Evolutionary conservation across 805 yeast species (phyloP), one percentile per base, ranked within the genome.

Genomic region (Teunomyces panamensis): DNA sequence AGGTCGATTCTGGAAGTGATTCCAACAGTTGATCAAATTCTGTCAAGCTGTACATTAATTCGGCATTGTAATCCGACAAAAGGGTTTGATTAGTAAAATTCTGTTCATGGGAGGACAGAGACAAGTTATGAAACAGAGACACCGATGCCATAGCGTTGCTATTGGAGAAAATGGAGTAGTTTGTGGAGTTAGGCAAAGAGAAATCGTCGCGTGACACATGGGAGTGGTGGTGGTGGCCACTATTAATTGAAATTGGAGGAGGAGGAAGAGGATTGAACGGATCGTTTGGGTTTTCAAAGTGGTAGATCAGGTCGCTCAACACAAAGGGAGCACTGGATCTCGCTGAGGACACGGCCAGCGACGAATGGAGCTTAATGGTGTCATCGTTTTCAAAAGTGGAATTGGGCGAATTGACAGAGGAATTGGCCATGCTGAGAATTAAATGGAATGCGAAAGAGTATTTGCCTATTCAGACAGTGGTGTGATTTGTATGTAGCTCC

Each of bases 11-110:
- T 11, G 65, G 64, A 26, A 65, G 59, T 9, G 62, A 56, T 17
- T 66, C 69, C 30, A 64, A 55, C 2, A 66, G 60, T 11, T 60
- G 59, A 47, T 63, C 67, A 42, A 60, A 59, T 33, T 63, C 67
- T 20, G 50, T 49, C 17, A 56, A 30, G 47, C 55, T 58, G 52
- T 63, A 59, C 46, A 64, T 52, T 44, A 60, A 52, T 20, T 60
- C 63, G 27, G 51, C 17, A 43, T 32, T 43, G 47, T 46, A 51
- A 30, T 56, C 57, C 27, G 46, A 47, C 32, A 52, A 39, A 9
- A 43, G 39, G 46, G 17, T 32, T 8, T 35, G 49, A 32, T 43
- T 34, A 13, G 30, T 26, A 13, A 42, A 37, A 5, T 29, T 27
- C 20, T 47, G 34, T 32, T 49, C 13, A 45, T 26, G 32, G 43